Conservation (phyloP, 2,329 filamentous ascomycete genomes). For the Ascochyta pisi region DNA sequence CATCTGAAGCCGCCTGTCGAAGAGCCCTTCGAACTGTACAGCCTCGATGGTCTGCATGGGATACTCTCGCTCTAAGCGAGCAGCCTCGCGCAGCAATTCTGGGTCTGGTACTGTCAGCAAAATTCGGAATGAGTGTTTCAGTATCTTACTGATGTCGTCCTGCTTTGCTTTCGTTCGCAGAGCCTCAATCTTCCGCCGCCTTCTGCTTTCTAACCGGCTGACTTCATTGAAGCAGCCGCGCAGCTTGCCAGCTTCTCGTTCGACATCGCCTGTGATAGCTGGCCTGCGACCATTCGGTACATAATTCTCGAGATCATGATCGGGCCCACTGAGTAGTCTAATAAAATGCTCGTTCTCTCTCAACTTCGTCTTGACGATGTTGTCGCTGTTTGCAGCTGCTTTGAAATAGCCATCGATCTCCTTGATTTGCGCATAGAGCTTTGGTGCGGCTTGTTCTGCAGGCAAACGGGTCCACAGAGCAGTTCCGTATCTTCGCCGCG, state of each 20-base stretch:
- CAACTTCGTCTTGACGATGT: slow-evolving; percentile 78
- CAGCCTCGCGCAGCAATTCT: slow-evolving; percentile 82
- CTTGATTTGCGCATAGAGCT: slow-evolving; percentile 74
- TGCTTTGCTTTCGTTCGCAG: slow-evolving; percentile 79
- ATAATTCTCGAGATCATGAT: slow-evolving; percentile 82
- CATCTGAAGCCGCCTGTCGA: slow-evolving; percentile 78
- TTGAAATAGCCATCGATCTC: slow-evolving; percentile 91
- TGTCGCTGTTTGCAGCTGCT: slow-evolving; percentile 70
- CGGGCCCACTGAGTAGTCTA: slow-evolving; percentile 76
- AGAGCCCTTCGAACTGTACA: slow-evolving; percentile 90
- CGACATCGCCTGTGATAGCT: slow-evolving; percentile 79
- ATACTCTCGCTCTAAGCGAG: slow-evolving; percentile 83
- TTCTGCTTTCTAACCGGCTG: slow-evolving; percentile 78
- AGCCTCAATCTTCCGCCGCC: slow-evolving; percentile 79
- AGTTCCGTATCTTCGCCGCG: slow-evolving; percentile 82
- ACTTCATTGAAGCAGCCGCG: slow-evolving; percentile 86
- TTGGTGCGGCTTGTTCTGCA: slow-evolving; percentile 72
- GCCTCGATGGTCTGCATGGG: slow-evolving; percentile 84
- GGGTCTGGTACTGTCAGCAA: slow-evolving; percentile 59
- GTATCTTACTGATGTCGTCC: slow-evolving; percentile 78
- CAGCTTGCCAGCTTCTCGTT: slow-evolving; percentile 77
- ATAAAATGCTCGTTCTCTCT: slow-evolving; percentile 77
- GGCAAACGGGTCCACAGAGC: slow-evolving; percentile 79
- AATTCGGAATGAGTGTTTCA: slow-evolving; percentile 4
- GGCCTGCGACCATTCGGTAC: slow-evolving; percentile 85